Evolutionary conservation across 148 eudicot genomes (phyloP), one percentile per base, ranked within the genome.

Genomic region (Hydrangea macrophylla): DNA sequence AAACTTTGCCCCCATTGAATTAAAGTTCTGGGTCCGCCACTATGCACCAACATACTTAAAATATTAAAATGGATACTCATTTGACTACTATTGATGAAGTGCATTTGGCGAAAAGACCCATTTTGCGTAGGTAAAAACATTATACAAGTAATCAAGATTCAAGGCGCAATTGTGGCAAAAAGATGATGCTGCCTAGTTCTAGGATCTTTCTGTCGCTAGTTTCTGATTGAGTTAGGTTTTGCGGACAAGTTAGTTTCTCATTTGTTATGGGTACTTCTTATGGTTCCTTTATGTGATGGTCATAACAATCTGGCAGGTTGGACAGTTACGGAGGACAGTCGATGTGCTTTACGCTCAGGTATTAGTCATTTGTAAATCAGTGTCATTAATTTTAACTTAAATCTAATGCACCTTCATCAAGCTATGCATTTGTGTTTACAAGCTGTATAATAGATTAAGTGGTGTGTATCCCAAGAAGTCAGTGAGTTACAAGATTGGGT

Each of bases 321-420:
- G 84, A 54, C 96, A 85, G 70, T 61, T 92, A 78, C 81, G 92
- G 55, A 86, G 78, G 64, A 84, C 87, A 9, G 62, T 71, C 77
- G 87, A 81, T 77, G 87, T 88, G 92, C 54, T 85, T 62, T 77
- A 71, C 62, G 13, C 74, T 68, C 95, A 87, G 96, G 97, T 92
- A 81, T 27, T 67, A 42, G 20, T 37, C 26, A 24, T 50, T 57
- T 40, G 35, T 53, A 31, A 17, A 25, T 17, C 18, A 11, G 17
- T 27, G 36, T 30, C 31, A 20, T 58, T 39, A 8, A 36, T 36
- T 39, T 60, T 23, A n/a, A 10, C 7, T 58, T 6, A 42, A 48
- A 48, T 48, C 18, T 58, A 8, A 58, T 37, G 39, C 28, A 57
- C 63, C 40, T 40, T n/a, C 8, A 36, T 27, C n/a, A 1, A 58